phyloP scores from a whole-genome alignment of 371 early-diverging fungal species.

The Mortierella sp. region DNA sequence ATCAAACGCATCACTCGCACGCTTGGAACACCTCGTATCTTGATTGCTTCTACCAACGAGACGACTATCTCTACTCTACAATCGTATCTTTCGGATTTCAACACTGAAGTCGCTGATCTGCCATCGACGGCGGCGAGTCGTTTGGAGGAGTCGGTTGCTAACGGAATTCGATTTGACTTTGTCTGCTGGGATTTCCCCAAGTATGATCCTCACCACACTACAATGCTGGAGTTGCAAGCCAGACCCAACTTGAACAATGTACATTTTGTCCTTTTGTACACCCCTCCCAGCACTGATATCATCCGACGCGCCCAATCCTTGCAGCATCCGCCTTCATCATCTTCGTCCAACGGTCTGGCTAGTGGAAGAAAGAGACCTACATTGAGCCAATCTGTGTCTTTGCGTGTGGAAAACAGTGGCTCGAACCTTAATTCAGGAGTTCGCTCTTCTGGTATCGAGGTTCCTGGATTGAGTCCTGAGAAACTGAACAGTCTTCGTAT shows the following conservation, averaged over 20 bases:
- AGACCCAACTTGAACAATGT: constrained; percentile 41
- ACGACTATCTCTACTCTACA: constrained; percentile 34
- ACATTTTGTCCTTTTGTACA: constrained; percentile 47
- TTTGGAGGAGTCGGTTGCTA: constrained; percentile 44
- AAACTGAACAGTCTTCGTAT: constrained; percentile 45
- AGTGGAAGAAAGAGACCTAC: constrained; percentile 27
- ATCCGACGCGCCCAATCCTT: constrained; percentile 49
- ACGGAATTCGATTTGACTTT: constrained; percentile 53
- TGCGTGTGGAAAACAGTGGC: constrained; percentile 25
- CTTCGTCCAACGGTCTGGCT: constrained; percentile 11
- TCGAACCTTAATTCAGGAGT: background rate
- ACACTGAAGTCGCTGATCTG: constrained; percentile 46
- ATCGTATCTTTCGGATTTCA: constrained; percentile 37
- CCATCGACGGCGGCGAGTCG: constrained; percentile 44
- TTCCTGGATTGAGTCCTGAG: constrained; percentile 37
- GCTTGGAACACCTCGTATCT: constrained; percentile 42
- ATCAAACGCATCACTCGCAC: constrained; percentile 56
- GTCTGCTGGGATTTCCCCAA: constrained; percentile 57
- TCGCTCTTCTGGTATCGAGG: constrained; percentile 6
- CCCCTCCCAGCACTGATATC: constrained; percentile 25
- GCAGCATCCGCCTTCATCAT: constrained; percentile 33
- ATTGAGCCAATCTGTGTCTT: constrained; percentile 37
- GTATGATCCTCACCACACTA: constrained; percentile 35
- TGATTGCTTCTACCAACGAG: constrained; percentile 51
- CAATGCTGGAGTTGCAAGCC: constrained; percentile 44